Conservation (phyloP, 2,329 filamentous ascomycete species). For the Xylariomycetidae sp. region DNA sequence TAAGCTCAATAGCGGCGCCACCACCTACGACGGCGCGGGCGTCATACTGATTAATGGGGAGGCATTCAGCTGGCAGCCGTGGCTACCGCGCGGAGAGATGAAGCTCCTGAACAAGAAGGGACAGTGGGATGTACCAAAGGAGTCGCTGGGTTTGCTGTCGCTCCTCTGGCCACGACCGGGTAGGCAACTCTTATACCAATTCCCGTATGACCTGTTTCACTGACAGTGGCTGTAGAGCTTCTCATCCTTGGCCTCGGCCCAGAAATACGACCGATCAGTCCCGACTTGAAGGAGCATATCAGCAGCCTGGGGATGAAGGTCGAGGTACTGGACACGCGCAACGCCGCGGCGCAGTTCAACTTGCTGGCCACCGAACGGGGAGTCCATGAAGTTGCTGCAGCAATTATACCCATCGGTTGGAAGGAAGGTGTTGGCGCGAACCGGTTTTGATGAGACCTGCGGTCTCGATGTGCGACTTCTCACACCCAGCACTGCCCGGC, state of each 20-base stretch:
- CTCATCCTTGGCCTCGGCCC: conserved; percentile 83
- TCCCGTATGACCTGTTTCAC: background rate
- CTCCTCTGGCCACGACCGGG: conserved; percentile 84
- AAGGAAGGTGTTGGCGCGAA: conserved; percentile 49
- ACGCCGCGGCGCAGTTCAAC: conserved; percentile 93
- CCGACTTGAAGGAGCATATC: conserved; percentile 65
- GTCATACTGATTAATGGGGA: conserved; percentile 79
- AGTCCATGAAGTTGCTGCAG: conserved; percentile 76
- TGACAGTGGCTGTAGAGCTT: conserved; percentile 53
- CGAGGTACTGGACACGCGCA: conserved; percentile 86
- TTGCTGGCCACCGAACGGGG: conserved; percentile 90
- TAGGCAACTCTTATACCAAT: conserved; percentile 35
- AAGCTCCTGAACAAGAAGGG: conserved; percentile 67
- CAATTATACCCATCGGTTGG: conserved; percentile 83
- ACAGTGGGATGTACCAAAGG: conserved; percentile 69
- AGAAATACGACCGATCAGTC: conserved; percentile 68
- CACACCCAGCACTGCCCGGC: too few species aligned
- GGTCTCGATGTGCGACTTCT: conserved; percentile 2
- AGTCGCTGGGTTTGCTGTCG: conserved; percentile 69
- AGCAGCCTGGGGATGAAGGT: conserved; percentile 75
- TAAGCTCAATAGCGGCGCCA: conserved; percentile 73
- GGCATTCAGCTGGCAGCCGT: conserved; percentile 84
- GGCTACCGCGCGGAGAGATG: conserved; percentile 42
- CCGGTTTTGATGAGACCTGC: conserved; percentile 12
- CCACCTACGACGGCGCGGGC: conserved; percentile 62